Evolutionary conservation across 441 rosid species (phyloP), one percentile per base, ranked within the genome.

Genomic region (Viola pubescens): DNA sequence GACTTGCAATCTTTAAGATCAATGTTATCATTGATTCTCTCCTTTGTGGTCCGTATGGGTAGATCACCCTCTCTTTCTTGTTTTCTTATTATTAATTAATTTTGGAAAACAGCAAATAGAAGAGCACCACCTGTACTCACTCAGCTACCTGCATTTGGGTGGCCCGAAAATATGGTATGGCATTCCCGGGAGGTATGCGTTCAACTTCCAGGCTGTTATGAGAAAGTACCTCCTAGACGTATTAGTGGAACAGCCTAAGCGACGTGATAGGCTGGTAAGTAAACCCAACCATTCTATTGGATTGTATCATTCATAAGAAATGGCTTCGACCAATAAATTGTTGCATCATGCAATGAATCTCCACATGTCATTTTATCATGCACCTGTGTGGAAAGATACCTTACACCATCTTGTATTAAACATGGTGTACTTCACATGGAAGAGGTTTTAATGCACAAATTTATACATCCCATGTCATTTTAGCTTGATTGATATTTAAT

Each of bases 131-230:
- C 71, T 88, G 59, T 81, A 82, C 68, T 70, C 79, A 4, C 75
- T 88, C 59, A 66, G 64, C 70, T 85, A 79, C 74, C 42, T 71
- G 81, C 96, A 88, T 73, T 1, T 78, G 61, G 96, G 96, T 42
- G 77, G 72, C 60, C 87, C 88, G 9, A 81, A 74, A 75, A 71
- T 88, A 47, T 83, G 90, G 96, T 76, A 81, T 68, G 60, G 73
- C 49, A 63, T 81, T 59, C 87, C 96, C 0, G 76, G 56, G 49
- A 72, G 79, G 72, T 71, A 64, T 66, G 70, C 60, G 4, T 51
- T 56, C 52, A 68, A 76, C 65, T 81, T 78, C 68, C 73, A 71
- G 64, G 61, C 73, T 67, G 51, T 71, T 52, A 43, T 65, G 77
- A 72, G 67, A 70, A 81, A 76, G 48, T 58, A 69, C 62, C 44